Evolutionary conservation across 208 protist species (phyloP).

Genomic region (Trypanosoma melophagium): DNA sequence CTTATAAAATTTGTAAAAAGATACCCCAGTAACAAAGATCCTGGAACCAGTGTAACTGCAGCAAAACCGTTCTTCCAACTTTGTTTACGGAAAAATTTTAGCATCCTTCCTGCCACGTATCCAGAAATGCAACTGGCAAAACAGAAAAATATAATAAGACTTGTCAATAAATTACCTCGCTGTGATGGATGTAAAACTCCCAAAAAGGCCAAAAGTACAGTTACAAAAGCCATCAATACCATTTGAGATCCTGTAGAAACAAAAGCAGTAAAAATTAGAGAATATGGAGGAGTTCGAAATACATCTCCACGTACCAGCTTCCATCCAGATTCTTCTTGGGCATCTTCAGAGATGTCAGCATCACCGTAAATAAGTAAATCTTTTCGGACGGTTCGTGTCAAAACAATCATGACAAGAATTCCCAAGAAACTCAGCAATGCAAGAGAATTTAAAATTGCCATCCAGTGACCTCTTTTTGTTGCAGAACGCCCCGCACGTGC

Average conservation of each 20-base stretch:
- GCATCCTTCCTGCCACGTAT: slow-evolving; percentile 83
- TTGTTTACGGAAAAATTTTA: slow-evolving; percentile 81
- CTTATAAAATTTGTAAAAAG: slow-evolving; percentile 69
- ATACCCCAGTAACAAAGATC: slow-evolving; percentile 38
- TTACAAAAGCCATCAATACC: slow-evolving; percentile 60
- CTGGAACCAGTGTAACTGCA: slow-evolving; percentile 54
- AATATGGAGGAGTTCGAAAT: slow-evolving; percentile 87
- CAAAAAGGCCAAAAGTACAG: slow-evolving; percentile 77
- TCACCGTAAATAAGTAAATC: slow-evolving; percentile 86
- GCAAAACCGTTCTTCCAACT: slow-evolving; percentile 85
- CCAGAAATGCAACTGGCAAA: slow-evolving; percentile 76
- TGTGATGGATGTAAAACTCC: slow-evolving; percentile 90
- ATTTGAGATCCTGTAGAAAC: slow-evolving; percentile 93
- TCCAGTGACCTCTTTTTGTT: slow-evolving; percentile 86
- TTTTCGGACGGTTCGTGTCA: slow-evolving; percentile 93
- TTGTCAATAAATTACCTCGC: slow-evolving; percentile 87
- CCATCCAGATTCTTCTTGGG: slow-evolving; percentile 89
- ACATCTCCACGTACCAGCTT: slow-evolving; percentile 97
- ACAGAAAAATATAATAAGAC: slow-evolving; percentile 68
- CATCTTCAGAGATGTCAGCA: slow-evolving; percentile 42
- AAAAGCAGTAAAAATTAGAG: slow-evolving; percentile 77
- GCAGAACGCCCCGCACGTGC: slow-evolving; percentile 37
- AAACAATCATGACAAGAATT: slow-evolving; percentile 93
- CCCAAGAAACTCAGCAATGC: slow-evolving; percentile 94
- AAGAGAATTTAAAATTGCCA: slow-evolving; percentile 94